Evolutionary conservation across 2,329 filamentous ascomycete species (phyloP).

Genomic region (Diaporthe amygdali): DNA sequence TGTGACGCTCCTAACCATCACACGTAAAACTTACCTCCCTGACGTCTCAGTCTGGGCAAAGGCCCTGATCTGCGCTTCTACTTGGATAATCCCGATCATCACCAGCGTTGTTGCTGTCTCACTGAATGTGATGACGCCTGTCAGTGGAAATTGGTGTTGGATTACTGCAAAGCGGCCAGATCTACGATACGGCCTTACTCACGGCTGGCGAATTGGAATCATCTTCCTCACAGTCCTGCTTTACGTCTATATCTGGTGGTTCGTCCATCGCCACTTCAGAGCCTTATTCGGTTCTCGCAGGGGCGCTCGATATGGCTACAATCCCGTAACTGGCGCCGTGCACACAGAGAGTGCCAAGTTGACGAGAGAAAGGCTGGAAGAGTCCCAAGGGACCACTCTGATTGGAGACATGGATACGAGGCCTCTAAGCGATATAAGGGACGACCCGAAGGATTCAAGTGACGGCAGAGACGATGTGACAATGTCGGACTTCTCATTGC

Average conservation of each 20-base stretch:
- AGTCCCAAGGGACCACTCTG: slow-evolving; percentile 1
- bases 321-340: background rate
- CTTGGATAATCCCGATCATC: slow-evolving; percentile 46
- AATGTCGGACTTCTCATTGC: slow-evolving; percentile 5
- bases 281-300: slow-evolving; percentile 4
- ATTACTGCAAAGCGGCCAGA: slow-evolving; percentile 41
- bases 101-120: slow-evolving; percentile 39
- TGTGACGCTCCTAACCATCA: slow-evolving; percentile 29
- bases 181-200: slow-evolving; percentile 47
- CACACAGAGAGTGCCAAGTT: background rate
- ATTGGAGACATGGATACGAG: background rate
- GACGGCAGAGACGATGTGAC: background rate
- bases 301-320: background rate
- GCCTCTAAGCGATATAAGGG: background rate
- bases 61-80: slow-evolving; percentile 39
- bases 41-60: slow-evolving; percentile 35
- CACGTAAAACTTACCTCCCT: slow-evolving; percentile 38
- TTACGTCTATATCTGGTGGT: slow-evolving; percentile 49
- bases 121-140: slow-evolving; percentile 37
- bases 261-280: slow-evolving; percentile 30
- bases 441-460: background rate
- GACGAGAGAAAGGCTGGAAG: background rate
- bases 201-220: slow-evolving; percentile 50
- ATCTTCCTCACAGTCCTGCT: slow-evolving; percentile 45
- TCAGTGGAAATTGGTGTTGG: slow-evolving; percentile 51